phyloP scores from a whole-genome alignment of 805 yeast genomes.

The Candida wancherniae region DNA sequence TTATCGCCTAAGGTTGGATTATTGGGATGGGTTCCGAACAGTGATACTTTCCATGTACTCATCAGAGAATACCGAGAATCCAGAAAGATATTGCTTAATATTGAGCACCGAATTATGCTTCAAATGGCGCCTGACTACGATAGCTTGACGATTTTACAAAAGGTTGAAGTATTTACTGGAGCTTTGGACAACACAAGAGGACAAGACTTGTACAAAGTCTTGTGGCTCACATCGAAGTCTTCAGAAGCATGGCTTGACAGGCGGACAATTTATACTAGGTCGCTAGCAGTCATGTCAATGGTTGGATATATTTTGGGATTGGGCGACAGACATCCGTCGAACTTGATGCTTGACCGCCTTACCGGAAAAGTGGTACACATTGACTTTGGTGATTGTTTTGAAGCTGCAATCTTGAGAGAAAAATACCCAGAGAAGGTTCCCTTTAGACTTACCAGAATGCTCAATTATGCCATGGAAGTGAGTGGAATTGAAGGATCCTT shows the following conservation, averaged over 20 bases:
- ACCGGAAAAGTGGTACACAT: constrained; percentile 96
- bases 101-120: constrained; percentile 91
- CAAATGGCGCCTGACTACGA: constrained; percentile 99
- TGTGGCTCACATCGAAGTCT: constrained; percentile 94
- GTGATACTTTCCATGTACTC: constrained; percentile 92
- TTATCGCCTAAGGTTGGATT: constrained; percentile 95
- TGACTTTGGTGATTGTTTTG: constrained; percentile 99
- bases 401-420: constrained; percentile 93
- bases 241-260: constrained; percentile 98
- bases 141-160: constrained; percentile 78
- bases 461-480: constrained; percentile 97
- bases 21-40: constrained; percentile 95
- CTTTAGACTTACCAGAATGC: constrained; percentile 92
- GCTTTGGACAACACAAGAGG: constrained; percentile 95
- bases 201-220: constrained; percentile 88
- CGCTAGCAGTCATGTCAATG: constrained; percentile 98
- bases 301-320: constrained; percentile 94
- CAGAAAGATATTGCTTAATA: constrained; percentile 80
- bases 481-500: constrained; percentile 97
- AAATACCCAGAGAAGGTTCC: constrained; percentile 98
- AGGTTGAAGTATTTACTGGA: constrained; percentile 94
- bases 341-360: constrained; percentile 87
- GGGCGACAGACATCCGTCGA: constrained; percentile 98
- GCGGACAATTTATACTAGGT: constrained; percentile 91
- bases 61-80: constrained; percentile 91